A percentile compares a stretch with the other conserved stretches of the same genome.
These are phyloP conservation scores for Prosopis cineraria DNA, from an alignment of 306 rosid species.

Conservation along the genomic window DNA sequence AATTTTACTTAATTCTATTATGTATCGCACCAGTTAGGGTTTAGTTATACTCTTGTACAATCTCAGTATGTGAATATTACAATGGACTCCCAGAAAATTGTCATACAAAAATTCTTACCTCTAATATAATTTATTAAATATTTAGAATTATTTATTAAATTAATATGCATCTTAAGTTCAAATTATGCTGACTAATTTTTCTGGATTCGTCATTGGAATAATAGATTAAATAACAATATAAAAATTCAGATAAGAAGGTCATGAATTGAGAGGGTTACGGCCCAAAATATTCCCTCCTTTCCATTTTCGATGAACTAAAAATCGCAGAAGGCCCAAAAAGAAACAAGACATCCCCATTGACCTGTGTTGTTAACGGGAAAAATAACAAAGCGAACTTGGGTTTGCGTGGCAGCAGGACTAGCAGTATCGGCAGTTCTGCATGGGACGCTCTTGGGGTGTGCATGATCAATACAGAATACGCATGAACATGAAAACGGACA, in stretches of 20 bases:
- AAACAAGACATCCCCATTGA: not conserved
- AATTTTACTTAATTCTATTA: too few species aligned
- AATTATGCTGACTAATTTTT: too few species aligned
- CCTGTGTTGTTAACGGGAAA: not conserved
- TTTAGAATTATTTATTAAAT: too few species aligned
- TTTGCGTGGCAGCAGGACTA: not conserved
- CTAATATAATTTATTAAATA: too few species aligned
- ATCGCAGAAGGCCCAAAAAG: not conserved
- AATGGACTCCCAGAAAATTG: too few species aligned
- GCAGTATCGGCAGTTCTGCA: not conserved
- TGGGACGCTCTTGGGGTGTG: not conserved
- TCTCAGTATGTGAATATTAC: too few species aligned
- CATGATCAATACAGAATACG: not conserved
- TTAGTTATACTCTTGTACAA: too few species aligned
- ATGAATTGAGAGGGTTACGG: not conserved
- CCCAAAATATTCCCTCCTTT: not conserved
- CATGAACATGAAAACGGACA: not conserved
- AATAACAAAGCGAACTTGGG: not conserved
- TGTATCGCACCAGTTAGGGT: too few species aligned
- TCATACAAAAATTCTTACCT: too few species aligned
- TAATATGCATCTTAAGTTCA: too few species aligned
- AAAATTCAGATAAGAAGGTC: not conserved
- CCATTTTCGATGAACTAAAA: not conserved
- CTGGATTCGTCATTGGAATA: too few species aligned
- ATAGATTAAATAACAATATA: too few species aligned